Base-by-base conservation (phyloP, 176 grass and related monocot species). In the Bolboschoenus planiculmis region DNA sequence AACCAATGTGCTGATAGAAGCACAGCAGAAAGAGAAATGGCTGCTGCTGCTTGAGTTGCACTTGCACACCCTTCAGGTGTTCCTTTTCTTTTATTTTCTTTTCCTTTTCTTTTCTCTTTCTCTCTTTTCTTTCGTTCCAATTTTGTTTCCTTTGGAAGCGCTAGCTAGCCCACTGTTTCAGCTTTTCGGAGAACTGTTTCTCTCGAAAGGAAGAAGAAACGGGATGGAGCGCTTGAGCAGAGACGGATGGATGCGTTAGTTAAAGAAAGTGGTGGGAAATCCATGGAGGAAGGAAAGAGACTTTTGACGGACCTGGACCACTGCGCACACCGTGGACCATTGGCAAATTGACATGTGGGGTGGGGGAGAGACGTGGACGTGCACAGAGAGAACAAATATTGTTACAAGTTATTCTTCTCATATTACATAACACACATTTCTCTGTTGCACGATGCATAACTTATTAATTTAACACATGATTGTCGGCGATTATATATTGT, bases 1-100 rank as follows among this genome's bases (percentile, higher is more conserved):
- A 90, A 91, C 91, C 82, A 72, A 78, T 74, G 20, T 23, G 42
- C 48, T 64, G 20, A 51, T 55, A 29, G 88, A 85, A 50, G 0
- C 44, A 48, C 5, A 71, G 81, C 83, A 84, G 82, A 78, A 81
- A 60, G 89, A 88, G 30, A 89, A 90, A 90, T 48, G 84, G 37
- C 82, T 87, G 85, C 86, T 73, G 27, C 35, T 56, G 54, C 3
- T 7, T 73, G 42, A 68, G 82, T 56, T 83, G 81, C 84, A 64
- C 60, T 61, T 53, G 50, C 50, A 53, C 50, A 53, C 50, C 50
- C 35, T 80, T 81, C 81, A 39, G 80, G 78, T 58, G 78, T 57
- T 80, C 37, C 35, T 46, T 63, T 44, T 23, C 56, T n/a, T n/a
- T n/a, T n/a, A n/a, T 71, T 84, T 55, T 67, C 63, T 84, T 14